phyloP scores from a whole-genome alignment of 2,329 filamentous ascomycete species.

The Clonostachys chloroleuca region DNA sequence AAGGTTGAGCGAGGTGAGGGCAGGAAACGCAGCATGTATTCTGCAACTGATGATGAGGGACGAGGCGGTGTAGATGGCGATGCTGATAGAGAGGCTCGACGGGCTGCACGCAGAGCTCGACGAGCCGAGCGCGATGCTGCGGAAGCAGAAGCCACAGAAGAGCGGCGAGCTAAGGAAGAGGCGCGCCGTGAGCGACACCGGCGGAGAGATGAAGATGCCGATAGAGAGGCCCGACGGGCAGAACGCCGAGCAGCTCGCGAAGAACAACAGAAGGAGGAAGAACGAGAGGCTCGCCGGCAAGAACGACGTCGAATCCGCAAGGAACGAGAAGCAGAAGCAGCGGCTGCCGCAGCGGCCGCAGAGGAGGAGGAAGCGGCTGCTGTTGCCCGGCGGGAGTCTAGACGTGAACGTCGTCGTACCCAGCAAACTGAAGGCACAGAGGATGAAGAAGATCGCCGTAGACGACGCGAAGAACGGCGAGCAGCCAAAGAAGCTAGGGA shows the following conservation, averaged over 20 bases:
- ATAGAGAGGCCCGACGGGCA: conserved; percentile 53
- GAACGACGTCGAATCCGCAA: conserved; percentile 45
- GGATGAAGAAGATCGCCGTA: conserved; percentile 50
- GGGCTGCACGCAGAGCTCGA: conserved; percentile 56
- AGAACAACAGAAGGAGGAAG: conserved; percentile 39
- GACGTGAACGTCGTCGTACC: conserved; percentile 44
- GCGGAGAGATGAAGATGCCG: conserved; percentile 52
- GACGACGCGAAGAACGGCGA: conserved; percentile 47
- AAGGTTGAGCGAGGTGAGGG: conserved; percentile 29
- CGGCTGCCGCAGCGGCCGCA: conserved; percentile 30
- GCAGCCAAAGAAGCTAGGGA: conserved; percentile 32
- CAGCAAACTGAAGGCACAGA: conserved; percentile 32
- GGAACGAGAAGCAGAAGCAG: conserved; percentile 38
- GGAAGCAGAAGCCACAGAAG: conserved; percentile 34
- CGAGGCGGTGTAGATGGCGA: conserved; percentile 35
- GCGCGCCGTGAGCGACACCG: conserved; percentile 49
- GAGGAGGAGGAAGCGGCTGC: conserved; percentile 32
- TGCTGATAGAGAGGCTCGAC: conserved; percentile 56
- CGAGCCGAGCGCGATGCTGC: conserved; percentile 43
- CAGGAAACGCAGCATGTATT: conserved; percentile 45
- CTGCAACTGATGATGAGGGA: conserved; percentile 46
- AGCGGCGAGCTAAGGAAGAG: conserved; percentile 54
- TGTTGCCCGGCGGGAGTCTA: conserved; percentile 27
- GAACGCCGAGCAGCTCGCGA: conserved; percentile 43
- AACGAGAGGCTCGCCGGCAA: conserved; percentile 40